phyloP scores from a whole-genome alignment of 1,284 basidiomycete genomes.

The Lentinus polychrous region DNA sequence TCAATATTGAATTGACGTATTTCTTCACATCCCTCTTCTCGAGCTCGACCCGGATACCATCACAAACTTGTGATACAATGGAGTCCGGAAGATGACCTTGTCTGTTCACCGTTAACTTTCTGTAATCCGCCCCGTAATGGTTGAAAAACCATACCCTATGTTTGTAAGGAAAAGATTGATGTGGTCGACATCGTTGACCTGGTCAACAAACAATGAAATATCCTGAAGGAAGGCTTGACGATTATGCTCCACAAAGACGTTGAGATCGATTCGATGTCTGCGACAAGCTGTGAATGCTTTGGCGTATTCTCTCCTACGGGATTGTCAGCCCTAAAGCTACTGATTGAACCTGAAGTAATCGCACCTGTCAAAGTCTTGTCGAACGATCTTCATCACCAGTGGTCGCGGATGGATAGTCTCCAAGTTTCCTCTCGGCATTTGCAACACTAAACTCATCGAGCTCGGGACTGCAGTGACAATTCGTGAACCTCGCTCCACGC shows the following conservation, averaged over 20 bases:
- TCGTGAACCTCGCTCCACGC: conserved; percentile 81
- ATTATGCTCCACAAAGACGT: conserved; percentile 80
- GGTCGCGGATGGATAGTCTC: conserved; percentile 94
- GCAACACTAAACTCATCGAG: conserved; percentile 84
- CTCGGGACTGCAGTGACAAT: conserved; percentile 85
- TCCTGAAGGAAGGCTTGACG: conserved; percentile 59
- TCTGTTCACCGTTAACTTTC: no score
- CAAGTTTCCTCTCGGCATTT: conserved; percentile 97
- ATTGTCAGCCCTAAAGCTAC: neutral
- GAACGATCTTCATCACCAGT: conserved; percentile 81
- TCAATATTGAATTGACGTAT: conserved; percentile 89
- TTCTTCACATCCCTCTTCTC: conserved; percentile 67
- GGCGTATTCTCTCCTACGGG: conserved; percentile 58
- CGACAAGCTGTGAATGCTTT: conserved; percentile 88
- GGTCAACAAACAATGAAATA: conserved; percentile 69
- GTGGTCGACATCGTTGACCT: conserved; percentile 86
- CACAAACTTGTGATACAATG: conserved; percentile 71
- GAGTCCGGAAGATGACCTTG: conserved; percentile 48
- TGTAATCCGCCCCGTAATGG: no score
- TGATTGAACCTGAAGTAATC: conserved; percentile 21
- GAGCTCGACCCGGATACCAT: conserved; percentile 69
- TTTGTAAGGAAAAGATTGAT: conserved; percentile 90
- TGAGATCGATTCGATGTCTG: conserved; percentile 91
- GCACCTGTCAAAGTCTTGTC: conserved; percentile 67
- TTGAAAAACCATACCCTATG: conserved; percentile 63